Evolutionary conservation across 306 rosid genomes (phyloP).

Genomic region (Cercis canadensis): DNA sequence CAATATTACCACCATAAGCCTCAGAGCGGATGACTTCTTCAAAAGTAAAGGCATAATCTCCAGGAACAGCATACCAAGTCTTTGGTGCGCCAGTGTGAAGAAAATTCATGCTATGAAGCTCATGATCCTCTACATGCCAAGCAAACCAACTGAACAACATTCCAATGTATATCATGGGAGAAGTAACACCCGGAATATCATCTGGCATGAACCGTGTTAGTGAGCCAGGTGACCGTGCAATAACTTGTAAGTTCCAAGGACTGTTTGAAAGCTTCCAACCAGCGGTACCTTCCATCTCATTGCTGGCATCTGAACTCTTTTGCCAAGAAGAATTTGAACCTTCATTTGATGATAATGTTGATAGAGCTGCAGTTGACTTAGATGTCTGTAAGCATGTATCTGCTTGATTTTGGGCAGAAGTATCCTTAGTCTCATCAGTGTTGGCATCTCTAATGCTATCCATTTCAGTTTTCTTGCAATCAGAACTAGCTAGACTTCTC

Average conservation of each 20-base stretch:
- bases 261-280: conserved; percentile 99
- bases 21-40: conserved; percentile 81
- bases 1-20: conserved; percentile 80
- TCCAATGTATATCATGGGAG: conserved; percentile 98
- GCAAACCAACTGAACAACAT: conserved; percentile 99
- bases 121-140: conserved; percentile 99
- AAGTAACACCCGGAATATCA: conserved; percentile 98
- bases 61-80: conserved; percentile 99
- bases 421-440: conserved; percentile 37
- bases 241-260: conserved; percentile 96
- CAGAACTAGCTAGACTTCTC: conserved; percentile 61
- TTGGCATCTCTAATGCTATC: conserved; percentile 33
- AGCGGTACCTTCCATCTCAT: conserved; percentile 84
- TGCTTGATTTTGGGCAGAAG: conserved; percentile 38
- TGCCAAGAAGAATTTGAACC: conserved; percentile 51
- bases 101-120: conserved; percentile 98
- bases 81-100: conserved; percentile 94
- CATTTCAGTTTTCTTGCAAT: conserved; percentile 49
- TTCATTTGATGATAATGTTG: conserved; percentile 52
- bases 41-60: conserved; percentile 81
- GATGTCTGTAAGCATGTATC: conserved; percentile 46
- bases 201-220: conserved; percentile 98
- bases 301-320: conserved; percentile 54
- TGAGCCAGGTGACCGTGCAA: conserved; percentile 98
- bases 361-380: conserved; percentile 41